Evolutionary conservation across 305 asterid genomes (phyloP).

Genomic region (Rubia balearica): DNA sequence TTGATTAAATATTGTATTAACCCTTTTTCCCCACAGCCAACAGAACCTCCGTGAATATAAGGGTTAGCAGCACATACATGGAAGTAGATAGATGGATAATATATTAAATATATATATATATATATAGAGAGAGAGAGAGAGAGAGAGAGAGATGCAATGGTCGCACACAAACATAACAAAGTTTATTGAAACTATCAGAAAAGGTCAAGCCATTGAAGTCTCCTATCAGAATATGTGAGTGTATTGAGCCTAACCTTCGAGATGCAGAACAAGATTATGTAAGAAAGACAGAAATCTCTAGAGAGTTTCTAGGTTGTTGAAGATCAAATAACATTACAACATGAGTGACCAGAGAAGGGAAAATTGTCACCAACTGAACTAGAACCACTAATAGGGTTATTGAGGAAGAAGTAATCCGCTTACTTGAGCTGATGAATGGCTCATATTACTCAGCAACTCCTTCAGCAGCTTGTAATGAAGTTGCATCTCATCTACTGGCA

Average conservation of each 20-base stretch:
- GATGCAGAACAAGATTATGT: background rate
- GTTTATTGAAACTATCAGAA: background rate
- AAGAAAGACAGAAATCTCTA: background rate
- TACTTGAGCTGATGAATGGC: slow-evolving; percentile 94
- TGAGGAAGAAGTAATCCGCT: slow-evolving; percentile 25
- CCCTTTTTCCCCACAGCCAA: slow-evolving; percentile 15
- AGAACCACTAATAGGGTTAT: background rate
- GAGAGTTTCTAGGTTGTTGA: background rate
- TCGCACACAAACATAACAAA: background rate
- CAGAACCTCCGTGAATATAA: slow-evolving; percentile 20
- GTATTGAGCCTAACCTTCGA: background rate
- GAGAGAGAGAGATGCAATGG: background rate
- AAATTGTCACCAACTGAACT: background rate
- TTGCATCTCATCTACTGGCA: slow-evolving; percentile 59
- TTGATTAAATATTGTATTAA: slow-evolving; percentile 4
- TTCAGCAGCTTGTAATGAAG: slow-evolving; percentile 74
- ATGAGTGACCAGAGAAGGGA: background rate
- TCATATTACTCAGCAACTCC: slow-evolving; percentile 86
- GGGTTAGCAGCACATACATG: background rate
- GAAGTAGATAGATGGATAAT: background rate
- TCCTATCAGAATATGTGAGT: background rate
- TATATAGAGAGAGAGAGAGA: no score
- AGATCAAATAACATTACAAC: background rate
- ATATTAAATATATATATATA: no score
- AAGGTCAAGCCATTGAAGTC: background rate